These are phyloP conservation scores for Platanus orientalis DNA, from an alignment of 164 flowering plant species.

Conservation along the genomic window DNA sequence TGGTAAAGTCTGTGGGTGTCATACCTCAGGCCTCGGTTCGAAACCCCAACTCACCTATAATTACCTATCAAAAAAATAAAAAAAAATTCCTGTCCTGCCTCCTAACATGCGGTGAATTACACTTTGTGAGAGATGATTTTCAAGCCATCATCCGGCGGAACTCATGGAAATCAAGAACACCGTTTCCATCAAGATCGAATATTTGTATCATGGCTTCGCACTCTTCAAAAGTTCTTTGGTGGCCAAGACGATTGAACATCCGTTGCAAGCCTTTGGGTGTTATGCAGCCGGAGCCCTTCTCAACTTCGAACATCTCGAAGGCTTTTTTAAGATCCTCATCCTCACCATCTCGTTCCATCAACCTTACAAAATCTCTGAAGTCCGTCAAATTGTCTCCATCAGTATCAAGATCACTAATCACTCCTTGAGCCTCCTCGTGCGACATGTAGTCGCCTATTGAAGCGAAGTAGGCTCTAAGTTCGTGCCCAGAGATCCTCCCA, in stretches of 20 bases:
- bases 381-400: conserved; percentile 59
- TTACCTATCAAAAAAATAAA: no score
- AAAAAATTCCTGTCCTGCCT: no score
- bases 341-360: conserved; percentile 35
- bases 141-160: conserved; percentile 77
- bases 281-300: conserved; percentile 68
- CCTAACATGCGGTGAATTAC: no score
- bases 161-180: conserved; percentile 68
- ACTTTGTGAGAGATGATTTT: conserved; percentile 19
- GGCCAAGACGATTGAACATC: conserved; percentile 55
- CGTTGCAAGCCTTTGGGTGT: conserved; percentile 66
- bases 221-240: conserved; percentile 52
- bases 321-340: conserved; percentile 54
- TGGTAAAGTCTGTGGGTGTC: no score
- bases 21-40: no score
- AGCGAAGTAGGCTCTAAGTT: conserved; percentile 46
- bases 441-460: conserved; percentile 70
- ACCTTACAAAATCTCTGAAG: conserved; percentile 45
- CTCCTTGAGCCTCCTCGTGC: conserved; percentile 38
- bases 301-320: conserved; percentile 71
- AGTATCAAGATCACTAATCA: conserved; percentile 42
- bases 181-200: conserved; percentile 64
- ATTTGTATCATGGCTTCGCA: conserved; percentile 64
- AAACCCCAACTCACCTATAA: no score
- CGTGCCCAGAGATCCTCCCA: conserved; percentile 61